These are phyloP conservation scores for Oryza brachyantha DNA, from an alignment of 176 grass and related monocot species.

Conservation along the genomic window DNA sequence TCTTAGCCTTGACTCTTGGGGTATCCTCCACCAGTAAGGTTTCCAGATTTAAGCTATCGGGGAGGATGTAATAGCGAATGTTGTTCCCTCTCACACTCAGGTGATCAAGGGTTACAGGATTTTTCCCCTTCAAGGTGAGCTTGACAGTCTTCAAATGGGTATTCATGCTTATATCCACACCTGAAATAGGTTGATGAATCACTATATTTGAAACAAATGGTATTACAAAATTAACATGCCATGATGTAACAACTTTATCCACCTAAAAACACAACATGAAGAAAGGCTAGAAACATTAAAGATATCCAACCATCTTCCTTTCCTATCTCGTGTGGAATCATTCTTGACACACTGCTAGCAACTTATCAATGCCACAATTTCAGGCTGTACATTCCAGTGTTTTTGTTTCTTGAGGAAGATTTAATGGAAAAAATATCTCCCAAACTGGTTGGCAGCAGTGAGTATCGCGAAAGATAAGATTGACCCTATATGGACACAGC, in stretches of 20 bases:
- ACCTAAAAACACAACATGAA: not conserved
- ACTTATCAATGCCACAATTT: not conserved
- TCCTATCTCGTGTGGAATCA: not conserved
- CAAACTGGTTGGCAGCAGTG: not conserved
- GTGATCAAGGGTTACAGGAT: conserved; percentile 84
- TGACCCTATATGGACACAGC: not conserved
- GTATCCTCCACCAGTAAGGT: conserved; percentile 89
- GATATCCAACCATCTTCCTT: not conserved
- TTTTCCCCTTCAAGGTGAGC: conserved; percentile 88
- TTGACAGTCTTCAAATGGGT: conserved; percentile 89
- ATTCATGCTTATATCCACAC: conserved; percentile 96
- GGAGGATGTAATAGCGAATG: conserved; percentile 91
- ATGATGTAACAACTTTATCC: not conserved
- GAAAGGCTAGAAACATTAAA: not conserved
- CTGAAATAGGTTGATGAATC: conserved; percentile 32
- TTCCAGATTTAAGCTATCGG: conserved; percentile 91
- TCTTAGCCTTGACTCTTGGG: conserved; percentile 83
- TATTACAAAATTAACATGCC: not conserved
- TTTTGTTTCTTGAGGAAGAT: not conserved
- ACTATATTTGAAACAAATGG: not conserved
- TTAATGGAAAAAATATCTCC: not conserved
- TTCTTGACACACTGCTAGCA: not conserved
- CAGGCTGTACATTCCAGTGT: not conserved
- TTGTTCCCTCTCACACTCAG: conserved; percentile 93
- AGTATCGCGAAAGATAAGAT: not conserved